Evolutionary conservation across 2,329 filamentous ascomycete genomes (phyloP).

Genomic region (Fusarium sp.): DNA sequence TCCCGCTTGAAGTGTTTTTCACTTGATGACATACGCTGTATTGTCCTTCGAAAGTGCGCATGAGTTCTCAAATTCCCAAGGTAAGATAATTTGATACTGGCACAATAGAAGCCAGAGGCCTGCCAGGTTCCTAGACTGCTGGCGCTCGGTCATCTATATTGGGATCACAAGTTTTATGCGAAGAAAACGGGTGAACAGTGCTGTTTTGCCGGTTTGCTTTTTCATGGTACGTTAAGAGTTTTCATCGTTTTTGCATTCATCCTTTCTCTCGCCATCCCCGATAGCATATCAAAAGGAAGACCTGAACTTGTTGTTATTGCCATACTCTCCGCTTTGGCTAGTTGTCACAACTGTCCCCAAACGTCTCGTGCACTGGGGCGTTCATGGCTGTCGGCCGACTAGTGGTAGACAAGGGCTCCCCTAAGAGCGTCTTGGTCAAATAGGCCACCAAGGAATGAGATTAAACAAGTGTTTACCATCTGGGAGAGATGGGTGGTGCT

Average conservation of each 20-base stretch:
- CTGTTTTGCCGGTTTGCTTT: too few relatives aligned
- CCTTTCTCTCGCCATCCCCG: background rate
- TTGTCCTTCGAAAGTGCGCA: conserved; percentile 38
- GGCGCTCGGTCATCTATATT: background rate
- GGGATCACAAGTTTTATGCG: background rate
- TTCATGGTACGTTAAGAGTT: conserved; percentile 23
- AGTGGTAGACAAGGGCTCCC: conserved; percentile 9
- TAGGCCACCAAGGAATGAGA: background rate
- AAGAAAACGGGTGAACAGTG: background rate
- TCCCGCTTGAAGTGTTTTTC: conserved; percentile 2
- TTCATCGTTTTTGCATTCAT: background rate
- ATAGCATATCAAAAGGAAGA: background rate
- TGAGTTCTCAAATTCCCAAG: conserved; percentile 50
- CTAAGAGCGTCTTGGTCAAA: conserved; percentile 6
- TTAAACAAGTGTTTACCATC: conserved; percentile 25
- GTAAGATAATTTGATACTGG: conserved; percentile 29
- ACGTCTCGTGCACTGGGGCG: background rate
- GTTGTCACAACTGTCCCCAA: background rate
- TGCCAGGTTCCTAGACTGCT: background rate
- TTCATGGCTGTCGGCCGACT: background rate
- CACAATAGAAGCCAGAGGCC: background rate
- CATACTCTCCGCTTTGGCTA: background rate
- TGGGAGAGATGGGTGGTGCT: conserved; percentile 29
- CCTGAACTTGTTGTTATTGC: background rate
- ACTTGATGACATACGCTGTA: conserved; percentile 21